These are phyloP conservation scores for Phytophthora meadii DNA, from an alignment of 352 stramenopile genomes.

Conservation along the genomic window DNA sequence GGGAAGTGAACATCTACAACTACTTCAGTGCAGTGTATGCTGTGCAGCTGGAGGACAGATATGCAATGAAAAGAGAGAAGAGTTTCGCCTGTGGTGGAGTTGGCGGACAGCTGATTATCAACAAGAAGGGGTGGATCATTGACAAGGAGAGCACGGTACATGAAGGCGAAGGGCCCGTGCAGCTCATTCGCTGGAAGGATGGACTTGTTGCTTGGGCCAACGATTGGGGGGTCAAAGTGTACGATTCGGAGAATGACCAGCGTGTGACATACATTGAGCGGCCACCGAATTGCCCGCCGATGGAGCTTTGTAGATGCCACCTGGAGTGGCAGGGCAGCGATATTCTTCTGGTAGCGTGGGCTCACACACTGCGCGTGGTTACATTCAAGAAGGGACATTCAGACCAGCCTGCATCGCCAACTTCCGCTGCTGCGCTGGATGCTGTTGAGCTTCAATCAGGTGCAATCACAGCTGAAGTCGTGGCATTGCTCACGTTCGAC, in stretches of 20 bases:
- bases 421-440: constrained; percentile 39
- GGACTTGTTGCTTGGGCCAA: constrained; percentile 86
- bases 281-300: constrained; percentile 76
- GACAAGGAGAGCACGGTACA: constrained; percentile 88
- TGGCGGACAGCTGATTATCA: constrained; percentile 81
- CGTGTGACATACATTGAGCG: constrained; percentile 87
- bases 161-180: constrained; percentile 83
- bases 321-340: constrained; percentile 73
- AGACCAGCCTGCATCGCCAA: constrained; percentile 40
- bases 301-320: constrained; percentile 85
- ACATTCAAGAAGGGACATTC: constrained; percentile 64
- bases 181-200: constrained; percentile 83
- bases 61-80: constrained; percentile 82
- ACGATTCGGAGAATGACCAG: constrained; percentile 75
- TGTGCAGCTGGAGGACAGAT: constrained; percentile 80
- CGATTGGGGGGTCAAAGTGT: constrained; percentile 89
- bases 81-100: constrained; percentile 86
- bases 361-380: constrained; percentile 78
- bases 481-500: constrained; percentile 80
- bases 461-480: constrained; percentile 65
- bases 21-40: constrained; percentile 88
- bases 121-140: constrained; percentile 90
- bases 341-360: constrained; percentile 79
- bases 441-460: constrained; percentile 36
- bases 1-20: constrained; percentile 91